Evolutionary conservation across 2,329 filamentous ascomycete species (phyloP).

Genomic region (Nothomitra cinnamomea): DNA sequence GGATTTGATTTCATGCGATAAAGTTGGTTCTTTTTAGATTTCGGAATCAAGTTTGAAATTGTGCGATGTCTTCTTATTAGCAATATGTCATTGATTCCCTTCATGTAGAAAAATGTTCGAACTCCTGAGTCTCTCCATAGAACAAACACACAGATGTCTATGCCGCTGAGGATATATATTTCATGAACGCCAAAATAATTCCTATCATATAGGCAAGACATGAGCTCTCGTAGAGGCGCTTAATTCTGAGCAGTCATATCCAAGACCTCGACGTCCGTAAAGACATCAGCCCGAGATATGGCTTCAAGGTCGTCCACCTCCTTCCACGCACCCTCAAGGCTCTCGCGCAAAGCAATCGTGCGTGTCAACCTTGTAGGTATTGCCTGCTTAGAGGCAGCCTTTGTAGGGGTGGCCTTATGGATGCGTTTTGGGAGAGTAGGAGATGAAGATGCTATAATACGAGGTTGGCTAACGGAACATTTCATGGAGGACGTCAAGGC

Average conservation of each 20-base stretch:
- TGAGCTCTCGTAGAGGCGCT: too few relatives aligned
- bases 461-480: neutral
- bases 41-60: too few relatives aligned
- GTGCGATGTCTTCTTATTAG: too few relatives aligned
- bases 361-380: neutral
- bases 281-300: neutral
- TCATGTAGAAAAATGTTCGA: too few relatives aligned
- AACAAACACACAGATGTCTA: too few relatives aligned
- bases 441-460: neutral
- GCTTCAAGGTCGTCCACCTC: constrained; percentile 3
- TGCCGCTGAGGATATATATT: too few relatives aligned
- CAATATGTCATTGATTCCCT: too few relatives aligned
- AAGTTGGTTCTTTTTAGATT: too few relatives aligned
- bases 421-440: neutral
- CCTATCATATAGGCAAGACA: too few relatives aligned
- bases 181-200: too few relatives aligned
- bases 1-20: too few relatives aligned
- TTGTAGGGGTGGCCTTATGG: neutral
- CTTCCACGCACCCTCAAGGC: constrained; percentile 3
- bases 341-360: neutral
- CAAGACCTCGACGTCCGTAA: neutral
- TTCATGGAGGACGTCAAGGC: neutral
- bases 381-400: neutral
- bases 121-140: too few relatives aligned
- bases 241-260: neutral